phyloP scores from a whole-genome alignment of 371 early-diverging fungal species.

The Rhizomucor miehei region DNA sequence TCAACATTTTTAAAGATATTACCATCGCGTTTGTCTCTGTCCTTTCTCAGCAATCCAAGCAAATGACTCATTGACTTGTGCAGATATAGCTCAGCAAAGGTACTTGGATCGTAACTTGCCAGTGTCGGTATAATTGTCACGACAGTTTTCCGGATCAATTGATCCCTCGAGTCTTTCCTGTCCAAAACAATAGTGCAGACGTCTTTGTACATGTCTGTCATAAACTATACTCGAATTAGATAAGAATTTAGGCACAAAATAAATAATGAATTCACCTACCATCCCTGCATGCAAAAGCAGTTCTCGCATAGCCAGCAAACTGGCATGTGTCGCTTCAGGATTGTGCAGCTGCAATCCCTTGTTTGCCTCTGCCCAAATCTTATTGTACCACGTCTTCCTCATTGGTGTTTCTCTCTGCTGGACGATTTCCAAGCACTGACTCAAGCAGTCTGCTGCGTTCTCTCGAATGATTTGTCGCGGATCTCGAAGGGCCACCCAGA shows the following conservation, averaged over 20 bases:
- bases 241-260: no score
- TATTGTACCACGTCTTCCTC: slow-evolving; percentile 71
- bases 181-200: slow-evolving; percentile 77
- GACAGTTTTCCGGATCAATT: slow-evolving; percentile 79
- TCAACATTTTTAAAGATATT: neutral
- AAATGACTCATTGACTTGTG: slow-evolving; percentile 76
- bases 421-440: slow-evolving; percentile 80
- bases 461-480: slow-evolving; percentile 77
- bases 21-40: slow-evolving; percentile 73
- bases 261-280: slow-evolving; percentile 34
- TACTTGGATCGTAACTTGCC: slow-evolving; percentile 78
- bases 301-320: slow-evolving; percentile 80
- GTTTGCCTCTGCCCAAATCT: slow-evolving; percentile 84
- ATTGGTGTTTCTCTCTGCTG: slow-evolving; percentile 76
- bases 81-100: slow-evolving; percentile 76
- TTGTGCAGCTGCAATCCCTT: slow-evolving; percentile 70
- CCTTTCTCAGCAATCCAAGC: slow-evolving; percentile 72
- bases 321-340: slow-evolving; percentile 88
- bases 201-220: slow-evolving; percentile 78
- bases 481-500: slow-evolving; percentile 90
- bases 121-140: slow-evolving; percentile 81
- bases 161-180: slow-evolving; percentile 82
- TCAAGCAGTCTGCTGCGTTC: slow-evolving; percentile 86
- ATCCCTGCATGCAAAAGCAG: slow-evolving; percentile 81
- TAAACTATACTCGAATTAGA: slow-evolving; percentile 54